phyloP scores from a whole-genome alignment of 2,329 filamentous ascomycete genomes.

The Teratosphaeria gauchensis region DNA sequence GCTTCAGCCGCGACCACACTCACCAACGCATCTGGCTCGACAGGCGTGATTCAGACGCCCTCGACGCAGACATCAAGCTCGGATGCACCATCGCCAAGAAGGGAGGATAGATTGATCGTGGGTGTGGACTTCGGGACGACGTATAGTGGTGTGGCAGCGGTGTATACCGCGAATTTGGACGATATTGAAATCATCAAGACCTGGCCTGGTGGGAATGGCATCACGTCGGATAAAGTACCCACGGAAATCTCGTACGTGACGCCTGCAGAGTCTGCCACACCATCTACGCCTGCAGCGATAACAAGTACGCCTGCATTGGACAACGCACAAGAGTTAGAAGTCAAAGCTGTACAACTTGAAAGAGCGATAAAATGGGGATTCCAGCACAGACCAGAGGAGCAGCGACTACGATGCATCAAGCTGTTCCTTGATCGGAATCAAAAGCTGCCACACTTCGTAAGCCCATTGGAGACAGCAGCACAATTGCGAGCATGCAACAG shows the following conservation, averaged over 20 bases:
- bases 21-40: neutral
- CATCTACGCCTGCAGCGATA: neutral
- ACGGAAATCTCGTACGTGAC: slow-evolving; percentile 56
- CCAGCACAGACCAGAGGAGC: slow-evolving; percentile 69
- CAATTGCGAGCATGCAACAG: slow-evolving; percentile 66
- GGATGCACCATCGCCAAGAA: slow-evolving; percentile 3
- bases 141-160: slow-evolving; percentile 58
- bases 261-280: neutral
- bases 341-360: slow-evolving; percentile 23
- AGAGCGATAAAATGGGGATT: slow-evolving; percentile 62
- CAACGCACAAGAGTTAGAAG: neutral
- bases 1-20: neutral
- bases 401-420: slow-evolving; percentile 71
- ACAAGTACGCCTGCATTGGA: neutral
- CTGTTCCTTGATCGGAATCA: slow-evolving; percentile 73
- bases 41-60: neutral
- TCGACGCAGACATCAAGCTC: neutral
- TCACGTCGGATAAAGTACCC: slow-evolving; percentile 80
- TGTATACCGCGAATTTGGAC: slow-evolving; percentile 49
- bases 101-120: slow-evolving; percentile 57
- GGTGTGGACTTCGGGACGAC: slow-evolving; percentile 81
- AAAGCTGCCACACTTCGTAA: slow-evolving; percentile 72
- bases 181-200: slow-evolving; percentile 76
- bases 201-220: slow-evolving; percentile 75
- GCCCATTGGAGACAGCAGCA: slow-evolving; percentile 64